Evolutionary conservation across 1,284 basidiomycete species (phyloP).

Genomic region (Tilletia horrida): DNA sequence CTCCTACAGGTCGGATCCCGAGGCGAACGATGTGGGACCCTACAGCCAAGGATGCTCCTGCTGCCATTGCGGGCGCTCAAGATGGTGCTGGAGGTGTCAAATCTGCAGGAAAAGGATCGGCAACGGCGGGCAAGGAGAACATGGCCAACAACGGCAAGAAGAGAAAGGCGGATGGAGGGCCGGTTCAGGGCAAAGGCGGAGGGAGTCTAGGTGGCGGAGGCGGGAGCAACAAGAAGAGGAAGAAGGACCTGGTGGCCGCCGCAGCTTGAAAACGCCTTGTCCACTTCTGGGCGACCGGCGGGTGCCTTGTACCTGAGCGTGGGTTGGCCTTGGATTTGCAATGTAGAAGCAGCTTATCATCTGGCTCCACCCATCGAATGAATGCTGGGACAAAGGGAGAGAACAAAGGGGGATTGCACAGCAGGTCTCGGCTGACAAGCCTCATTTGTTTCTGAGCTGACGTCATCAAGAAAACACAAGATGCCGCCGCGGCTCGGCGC

Average conservation of each 20-base stretch:
- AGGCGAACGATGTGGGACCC: slow-evolving; percentile 30
- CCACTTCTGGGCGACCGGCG: too few species aligned
- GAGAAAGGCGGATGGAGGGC: background rate
- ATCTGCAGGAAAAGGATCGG: background rate
- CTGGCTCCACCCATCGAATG: too few species aligned
- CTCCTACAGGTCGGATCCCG: slow-evolving; percentile 51
- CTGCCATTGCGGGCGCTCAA: background rate
- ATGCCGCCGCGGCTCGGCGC: too few species aligned
- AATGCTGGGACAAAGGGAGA: too few species aligned
- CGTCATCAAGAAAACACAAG: too few species aligned
- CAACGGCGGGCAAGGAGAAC: background rate
- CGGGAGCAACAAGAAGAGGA: slow-evolving; percentile 5
- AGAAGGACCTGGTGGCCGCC: background rate
- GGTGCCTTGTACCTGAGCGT: too few species aligned
- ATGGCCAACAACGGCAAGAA: slow-evolving; percentile 8
- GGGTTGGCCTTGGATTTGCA: too few species aligned
- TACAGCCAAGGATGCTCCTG: slow-evolving; percentile 1
- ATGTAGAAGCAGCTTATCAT: too few species aligned
- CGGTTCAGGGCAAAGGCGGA: background rate
- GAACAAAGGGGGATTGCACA: too few species aligned
- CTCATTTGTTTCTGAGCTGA: too few species aligned
- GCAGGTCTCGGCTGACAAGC: too few species aligned
- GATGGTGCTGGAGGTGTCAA: background rate
- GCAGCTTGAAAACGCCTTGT: background rate
- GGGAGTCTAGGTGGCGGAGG: background rate